These are phyloP conservation scores for Pichia sp. DNA, from an alignment of 1,139 yeast species.

Conservation along the genomic window DNA sequence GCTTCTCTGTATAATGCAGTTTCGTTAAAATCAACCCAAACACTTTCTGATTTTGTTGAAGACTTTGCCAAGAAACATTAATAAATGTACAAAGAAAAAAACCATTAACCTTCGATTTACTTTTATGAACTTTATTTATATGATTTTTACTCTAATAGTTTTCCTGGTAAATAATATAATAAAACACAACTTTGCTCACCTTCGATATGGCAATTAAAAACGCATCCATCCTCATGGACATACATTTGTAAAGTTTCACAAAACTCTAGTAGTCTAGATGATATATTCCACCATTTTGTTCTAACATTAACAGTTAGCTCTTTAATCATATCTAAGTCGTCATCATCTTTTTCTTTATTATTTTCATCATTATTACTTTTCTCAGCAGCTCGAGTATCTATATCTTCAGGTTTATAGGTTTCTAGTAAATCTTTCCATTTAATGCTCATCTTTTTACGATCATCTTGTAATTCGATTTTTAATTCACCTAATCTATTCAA, in stretches of 20 bases:
- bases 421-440: constrained; percentile 47
- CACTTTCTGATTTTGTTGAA: constrained; percentile 51
- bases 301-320: constrained; percentile 38
- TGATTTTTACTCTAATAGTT: constrained; percentile 5
- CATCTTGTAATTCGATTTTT: constrained; percentile 48
- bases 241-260: constrained; percentile 49
- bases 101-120: neutral
- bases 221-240: constrained; percentile 46
- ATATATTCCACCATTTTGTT: constrained; percentile 53
- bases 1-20: constrained; percentile 91
- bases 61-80: constrained; percentile 50
- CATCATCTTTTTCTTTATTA: constrained; percentile 5
- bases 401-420: constrained; percentile 8
- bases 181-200: constrained; percentile 52
- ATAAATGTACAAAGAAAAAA: constrained; percentile 8
- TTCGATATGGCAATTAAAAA: constrained; percentile 51
- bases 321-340: constrained; percentile 23
- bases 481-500: constrained; percentile 33
- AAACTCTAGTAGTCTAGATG: constrained; percentile 46
- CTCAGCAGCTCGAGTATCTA: constrained; percentile 1
- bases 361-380: neutral
- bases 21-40: constrained; percentile 52
- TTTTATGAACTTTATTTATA: neutral
- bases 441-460: constrained; percentile 46
- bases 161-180: constrained; percentile 36